These are phyloP conservation scores for Fomitiporia mediterranea DNA, from an alignment of 1,284 basidiomycete species.

Conservation along the genomic window DNA sequence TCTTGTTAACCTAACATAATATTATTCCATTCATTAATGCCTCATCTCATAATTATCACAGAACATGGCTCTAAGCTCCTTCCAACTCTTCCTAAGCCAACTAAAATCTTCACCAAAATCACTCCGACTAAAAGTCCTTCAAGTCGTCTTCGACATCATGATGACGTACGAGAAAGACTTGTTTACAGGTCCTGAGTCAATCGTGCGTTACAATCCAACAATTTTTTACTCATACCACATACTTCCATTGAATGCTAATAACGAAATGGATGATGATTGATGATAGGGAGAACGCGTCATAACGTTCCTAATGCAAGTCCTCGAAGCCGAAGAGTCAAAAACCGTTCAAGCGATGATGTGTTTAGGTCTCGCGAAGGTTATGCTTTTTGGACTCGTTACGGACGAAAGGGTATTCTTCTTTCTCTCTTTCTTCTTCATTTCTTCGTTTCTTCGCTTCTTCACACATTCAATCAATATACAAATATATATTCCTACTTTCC, in stretches of 20 bases:
- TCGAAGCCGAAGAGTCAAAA: conserved; percentile 72
- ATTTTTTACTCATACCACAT: no score
- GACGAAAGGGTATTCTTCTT: conserved; percentile 75
- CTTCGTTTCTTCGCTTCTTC: background rate
- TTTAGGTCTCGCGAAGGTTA: conserved; percentile 86
- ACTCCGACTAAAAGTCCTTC: conserved; percentile 77
- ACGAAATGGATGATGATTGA: background rate
- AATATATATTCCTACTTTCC: no score
- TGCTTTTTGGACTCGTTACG: conserved; percentile 78
- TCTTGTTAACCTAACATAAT: background rate
- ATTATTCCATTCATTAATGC: background rate
- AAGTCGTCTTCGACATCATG: conserved; percentile 87
- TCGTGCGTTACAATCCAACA: conserved; percentile 9
- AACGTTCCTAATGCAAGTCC: conserved; percentile 68
- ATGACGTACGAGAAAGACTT: conserved; percentile 86
- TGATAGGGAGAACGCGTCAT: conserved; percentile 63
- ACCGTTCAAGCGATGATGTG: conserved; percentile 77
- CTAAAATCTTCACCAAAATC: conserved; percentile 74
- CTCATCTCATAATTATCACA: no score
- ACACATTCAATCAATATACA: no score
- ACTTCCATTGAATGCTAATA: no score
- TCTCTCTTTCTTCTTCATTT: conserved; percentile 31
- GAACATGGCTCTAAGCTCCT: conserved; percentile 88
- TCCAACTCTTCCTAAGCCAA: conserved; percentile 88
- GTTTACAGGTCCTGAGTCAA: conserved; percentile 36